Evolutionary conservation across 176 grass and related monocot genomes (phyloP), one percentile per base, ranked within the genome.

Genomic region (Olyra latifolia): DNA sequence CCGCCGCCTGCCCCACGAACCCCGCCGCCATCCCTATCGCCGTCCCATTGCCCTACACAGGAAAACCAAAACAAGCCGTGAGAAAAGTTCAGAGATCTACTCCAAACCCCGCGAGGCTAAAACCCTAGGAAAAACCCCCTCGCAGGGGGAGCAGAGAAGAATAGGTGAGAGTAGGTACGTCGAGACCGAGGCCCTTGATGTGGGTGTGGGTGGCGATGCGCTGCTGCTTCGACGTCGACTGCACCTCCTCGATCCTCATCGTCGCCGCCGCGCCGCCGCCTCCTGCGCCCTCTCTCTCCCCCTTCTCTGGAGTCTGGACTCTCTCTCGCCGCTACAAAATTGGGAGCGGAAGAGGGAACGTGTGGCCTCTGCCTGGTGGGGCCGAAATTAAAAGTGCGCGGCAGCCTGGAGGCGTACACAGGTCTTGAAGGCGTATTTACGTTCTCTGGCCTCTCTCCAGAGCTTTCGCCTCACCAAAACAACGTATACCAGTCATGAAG

Each of bases 161-260:
- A 17, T 10, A 66, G 48, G 45, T 28, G 28, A 10, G 72, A 49
- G 58, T 24, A 69, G 15, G 42, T 94, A 94, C 94, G 77, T 97
- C 95, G 68, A 97, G 94, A 43, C 94, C 94, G 77, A 97, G 95
- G 85, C 91, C 91, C 80, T 97, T 97, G 73, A 97, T 97, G 81
- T 94, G 89, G 43, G 95, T 97, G 42, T 99, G 90, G 24, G 90
- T 95, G 66, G 96, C 92, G 79, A 99, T 84, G 62, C 92, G 88
- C 72, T 95, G 92, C 84, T 93, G 91, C 86, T 95, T 99, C 39
- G 96, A 85, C 42, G 96, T 84, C 58, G 90, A 98, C 81, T 95
- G 96, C 62, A 95, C 90, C 78, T 98, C 96, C 54, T 98, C 96
- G 38, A 98, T 95, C 82, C 88, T 93, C 96, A 95, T 98, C 62